Evolutionary conservation across 208 protist genomes (phyloP).

Genomic region (Entamoeba moshkovskii): DNA sequence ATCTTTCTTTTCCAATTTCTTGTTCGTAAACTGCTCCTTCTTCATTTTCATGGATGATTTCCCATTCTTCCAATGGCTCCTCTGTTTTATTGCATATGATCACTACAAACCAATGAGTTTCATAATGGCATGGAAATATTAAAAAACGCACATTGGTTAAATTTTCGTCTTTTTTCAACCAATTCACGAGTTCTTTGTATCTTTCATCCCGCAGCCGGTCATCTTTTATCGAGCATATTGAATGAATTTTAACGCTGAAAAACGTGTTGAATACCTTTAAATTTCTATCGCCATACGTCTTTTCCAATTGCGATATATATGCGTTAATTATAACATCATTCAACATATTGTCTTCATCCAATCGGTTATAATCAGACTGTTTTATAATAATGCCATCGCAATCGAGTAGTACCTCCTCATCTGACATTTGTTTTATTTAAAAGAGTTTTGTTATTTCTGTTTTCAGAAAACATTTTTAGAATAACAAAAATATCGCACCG

Average conservation of each 20-base stretch:
- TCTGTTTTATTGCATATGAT: background rate
- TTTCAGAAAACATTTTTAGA: too few species aligned
- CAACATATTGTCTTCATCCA: background rate
- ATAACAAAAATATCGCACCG: too few species aligned
- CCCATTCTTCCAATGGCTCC: background rate
- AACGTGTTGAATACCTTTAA: background rate
- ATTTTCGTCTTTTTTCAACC: background rate
- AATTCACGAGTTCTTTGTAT: background rate
- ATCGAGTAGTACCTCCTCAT: too few species aligned
- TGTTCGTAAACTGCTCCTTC: background rate
- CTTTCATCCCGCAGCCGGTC: background rate
- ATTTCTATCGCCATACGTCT: background rate
- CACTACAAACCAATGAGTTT: background rate
- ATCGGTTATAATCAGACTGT: background rate
- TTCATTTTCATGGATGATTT: background rate
- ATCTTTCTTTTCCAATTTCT: background rate
- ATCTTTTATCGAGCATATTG: background rate
- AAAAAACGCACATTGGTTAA: background rate
- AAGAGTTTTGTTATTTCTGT: too few species aligned
- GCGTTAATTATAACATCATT: background rate
- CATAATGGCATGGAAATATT: background rate
- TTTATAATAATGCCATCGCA: background rate
- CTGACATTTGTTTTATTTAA: too few species aligned
- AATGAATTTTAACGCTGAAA: background rate
- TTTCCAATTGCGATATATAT: background rate